Evolutionary conservation across 1,139 yeast genomes (phyloP), one percentile per base, ranked within the genome.

Genomic region (Meyerozyma athensensis): DNA sequence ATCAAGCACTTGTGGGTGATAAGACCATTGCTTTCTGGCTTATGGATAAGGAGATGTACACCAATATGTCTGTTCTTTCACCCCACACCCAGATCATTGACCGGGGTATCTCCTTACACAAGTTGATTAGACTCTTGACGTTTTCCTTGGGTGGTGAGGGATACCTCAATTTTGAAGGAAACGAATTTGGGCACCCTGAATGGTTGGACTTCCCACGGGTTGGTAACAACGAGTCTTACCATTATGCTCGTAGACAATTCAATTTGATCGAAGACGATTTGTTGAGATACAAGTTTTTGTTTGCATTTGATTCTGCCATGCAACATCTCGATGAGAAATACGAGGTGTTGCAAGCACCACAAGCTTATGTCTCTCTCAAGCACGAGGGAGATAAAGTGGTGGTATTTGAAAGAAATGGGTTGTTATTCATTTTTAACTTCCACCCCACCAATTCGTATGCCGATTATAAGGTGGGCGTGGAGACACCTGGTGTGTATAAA

Each of bases 161-260:
- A 0, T 92, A 90, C 57, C 74, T 92, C 53, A 90, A 89, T 56
- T 92, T 92, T 55, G 97, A 90, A 67, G 98, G 98, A 40, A 92
- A 92, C 55, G 98, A 92, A 63, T 92, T 92, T 65, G 98, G 98
- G 12, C 98, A 92, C 54, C 98, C 98, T 3, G 98, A 92, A 59
- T 92, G 98, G 98, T 74, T 92, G 36, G 98, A 92, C 60, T 92
- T 92, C 72, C 98, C 98, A 9, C 78, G 97, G 49, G 83, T 48
- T 30, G 97, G 96, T 34, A 92, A 92, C 59, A 73, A 74, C 26
- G 90, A 89, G 59, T 82, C 95, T 16, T 92, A 86, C 63, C 94
- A 86, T 60, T 92, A 92, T 55, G 96, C 97, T 6, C 78, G 97
- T 56, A 78, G 98, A 53, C 97, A 92, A 61, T 92, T 92, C 72